Conservation (phyloP, 2,329 filamentous ascomycete genomes). For the Pyrenophora teres region DNA sequence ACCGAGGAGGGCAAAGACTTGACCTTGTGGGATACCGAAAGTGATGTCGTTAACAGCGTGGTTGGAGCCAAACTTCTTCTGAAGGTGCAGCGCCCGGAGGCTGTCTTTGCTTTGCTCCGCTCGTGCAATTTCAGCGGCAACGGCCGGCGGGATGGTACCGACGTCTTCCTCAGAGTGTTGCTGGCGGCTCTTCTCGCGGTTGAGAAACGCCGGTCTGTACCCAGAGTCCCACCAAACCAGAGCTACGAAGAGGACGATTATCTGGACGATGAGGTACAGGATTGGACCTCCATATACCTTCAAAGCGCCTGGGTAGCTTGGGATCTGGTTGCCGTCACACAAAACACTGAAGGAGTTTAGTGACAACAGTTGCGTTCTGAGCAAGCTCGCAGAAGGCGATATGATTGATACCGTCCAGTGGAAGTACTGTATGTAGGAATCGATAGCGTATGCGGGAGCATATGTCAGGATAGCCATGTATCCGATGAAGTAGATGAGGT, state of each 20-base stretch:
- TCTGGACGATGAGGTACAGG: conserved; percentile 78
- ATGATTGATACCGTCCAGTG: conserved; percentile 77
- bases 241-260: conserved; percentile 69
- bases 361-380: conserved; percentile 74
- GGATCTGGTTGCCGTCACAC: conserved; percentile 67
- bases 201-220: conserved; percentile 59
- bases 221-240: conserved; percentile 83
- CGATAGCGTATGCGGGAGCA: conserved; percentile 69
- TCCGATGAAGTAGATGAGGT: conserved; percentile 55
- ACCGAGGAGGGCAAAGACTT: conserved; percentile 87
- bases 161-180: conserved; percentile 52
- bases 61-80: conserved; percentile 76
- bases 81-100: conserved; percentile 77
- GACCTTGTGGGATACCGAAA: conserved; percentile 77
- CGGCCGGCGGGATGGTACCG: conserved; percentile 58
- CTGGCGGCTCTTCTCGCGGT: conserved; percentile 39
- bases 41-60: conserved; percentile 83
- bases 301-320: conserved; percentile 71
- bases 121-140: conserved; percentile 67
- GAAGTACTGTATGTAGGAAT: conserved; percentile 67
- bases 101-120: conserved; percentile 68
- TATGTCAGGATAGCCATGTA: conserved; percentile 71
- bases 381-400: conserved; percentile 76
- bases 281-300: conserved; percentile 82
- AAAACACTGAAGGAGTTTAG: conserved; percentile 84